Evolutionary conservation across 306 rosid genomes (phyloP).

Genomic region (Gastrolobium bilobum): DNA sequence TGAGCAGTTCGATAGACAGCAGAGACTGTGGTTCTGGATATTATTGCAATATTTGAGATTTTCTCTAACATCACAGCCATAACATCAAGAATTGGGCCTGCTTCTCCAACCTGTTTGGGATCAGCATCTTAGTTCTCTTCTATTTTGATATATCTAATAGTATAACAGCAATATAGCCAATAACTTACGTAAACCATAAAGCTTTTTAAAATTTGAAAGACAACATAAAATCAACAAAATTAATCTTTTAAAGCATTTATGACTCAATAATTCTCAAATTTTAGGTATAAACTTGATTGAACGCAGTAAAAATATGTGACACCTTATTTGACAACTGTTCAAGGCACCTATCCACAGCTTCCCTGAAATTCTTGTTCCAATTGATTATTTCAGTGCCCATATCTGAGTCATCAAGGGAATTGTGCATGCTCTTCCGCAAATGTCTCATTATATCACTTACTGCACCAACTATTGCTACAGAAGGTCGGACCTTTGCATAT

Average conservation of each 20-base stretch:
- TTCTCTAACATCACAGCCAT: conserved; percentile 94
- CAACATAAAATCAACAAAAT: conserved; percentile 29
- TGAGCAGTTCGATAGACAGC: conserved; percentile 82
- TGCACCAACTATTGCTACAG: conserved; percentile 77
- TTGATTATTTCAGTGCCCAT: conserved; percentile 58
- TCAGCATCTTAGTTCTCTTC: conserved; percentile 45
- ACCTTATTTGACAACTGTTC: conserved; percentile 86
- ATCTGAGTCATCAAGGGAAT: conserved; percentile 71
- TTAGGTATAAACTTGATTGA: conserved; percentile 23
- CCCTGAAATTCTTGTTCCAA: conserved; percentile 77
- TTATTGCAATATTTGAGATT: conserved; percentile 67
- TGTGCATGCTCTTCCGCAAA: conserved; percentile 83
- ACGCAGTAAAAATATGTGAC: conserved; percentile 30
- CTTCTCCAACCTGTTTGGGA: conserved; percentile 85
- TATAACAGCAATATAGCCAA: conserved; percentile 1
- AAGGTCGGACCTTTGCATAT: conserved; percentile 77
- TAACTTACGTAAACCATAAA: not conserved
- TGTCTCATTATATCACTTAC: conserved; percentile 89
- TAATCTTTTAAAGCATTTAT: conserved; percentile 17
- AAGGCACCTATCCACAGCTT: conserved; percentile 90
- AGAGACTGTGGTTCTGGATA: conserved; percentile 78
- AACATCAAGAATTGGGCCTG: conserved; percentile 82
- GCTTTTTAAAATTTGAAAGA: conserved; percentile 17
- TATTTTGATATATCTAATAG: conserved; percentile 23
- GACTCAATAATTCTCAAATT: conserved; percentile 37